These are phyloP conservation scores for Exophiala lecanii-corni DNA, from an alignment of 2,329 filamentous ascomycete genomes.

Conservation along the genomic window DNA sequence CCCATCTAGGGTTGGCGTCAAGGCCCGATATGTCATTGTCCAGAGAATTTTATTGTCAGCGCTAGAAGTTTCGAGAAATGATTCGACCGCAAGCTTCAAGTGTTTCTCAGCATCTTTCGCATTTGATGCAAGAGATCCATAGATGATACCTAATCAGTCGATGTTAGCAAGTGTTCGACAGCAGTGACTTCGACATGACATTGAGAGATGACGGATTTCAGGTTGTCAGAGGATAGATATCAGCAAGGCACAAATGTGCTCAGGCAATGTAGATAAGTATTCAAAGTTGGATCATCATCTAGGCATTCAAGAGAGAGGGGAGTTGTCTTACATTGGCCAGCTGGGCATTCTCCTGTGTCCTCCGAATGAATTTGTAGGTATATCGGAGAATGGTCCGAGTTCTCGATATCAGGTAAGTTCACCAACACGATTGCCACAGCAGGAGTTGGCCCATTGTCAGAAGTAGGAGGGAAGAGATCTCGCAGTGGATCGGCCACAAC, in stretches of 20 bases:
- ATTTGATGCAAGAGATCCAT: constrained; percentile 42
- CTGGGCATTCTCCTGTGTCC: constrained; percentile 87
- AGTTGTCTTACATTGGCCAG: constrained; percentile 75
- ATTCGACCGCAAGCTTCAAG: constrained; percentile 16
- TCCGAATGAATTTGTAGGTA: constrained; percentile 72
- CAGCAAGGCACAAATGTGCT: constrained; percentile 71
- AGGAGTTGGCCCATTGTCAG: constrained; percentile 71
- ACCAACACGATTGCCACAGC: constrained; percentile 56
- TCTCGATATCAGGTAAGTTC: constrained; percentile 30
- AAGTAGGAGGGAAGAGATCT: constrained; percentile 62
- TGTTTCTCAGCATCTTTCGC: constrained; percentile 7
- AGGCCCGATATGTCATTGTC: constrained; percentile 40
- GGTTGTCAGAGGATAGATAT: constrained; percentile 81
- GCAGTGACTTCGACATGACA: too few relatives aligned
- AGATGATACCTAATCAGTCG: constrained; percentile 50
- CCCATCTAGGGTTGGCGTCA: constrained; percentile 53
- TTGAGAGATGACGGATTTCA: constrained; percentile 51
- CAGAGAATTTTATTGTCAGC: constrained; percentile 15
- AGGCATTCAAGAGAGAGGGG: constrained; percentile 31
- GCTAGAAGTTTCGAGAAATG: constrained; percentile 12
- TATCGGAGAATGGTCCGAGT: constrained; percentile 42
- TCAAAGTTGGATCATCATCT: constrained; percentile 78
- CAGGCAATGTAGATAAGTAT: constrained; percentile 99
- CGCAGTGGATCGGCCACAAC: constrained; percentile 64
- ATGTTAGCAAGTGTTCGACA: too few relatives aligned